phyloP scores from a whole-genome alignment of 1,139 yeast genomes.

The Blastobotrys apis region DNA sequence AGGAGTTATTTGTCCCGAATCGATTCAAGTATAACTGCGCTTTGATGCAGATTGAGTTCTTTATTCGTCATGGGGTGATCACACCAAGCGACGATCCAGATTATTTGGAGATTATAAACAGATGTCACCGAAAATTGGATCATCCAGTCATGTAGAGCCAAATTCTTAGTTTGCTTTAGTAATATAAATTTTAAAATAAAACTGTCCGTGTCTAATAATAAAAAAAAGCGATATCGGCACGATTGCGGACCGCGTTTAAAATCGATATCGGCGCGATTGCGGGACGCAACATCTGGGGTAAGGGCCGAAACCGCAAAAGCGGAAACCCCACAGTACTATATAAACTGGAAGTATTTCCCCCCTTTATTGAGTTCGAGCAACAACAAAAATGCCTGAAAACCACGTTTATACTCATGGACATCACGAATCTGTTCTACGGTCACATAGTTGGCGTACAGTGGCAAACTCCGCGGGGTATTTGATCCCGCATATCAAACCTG shows the following conservation, averaged over 20 bases:
- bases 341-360: no score
- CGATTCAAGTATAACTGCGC: slow-evolving; percentile 91
- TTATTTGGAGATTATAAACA: slow-evolving; percentile 51
- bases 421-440: slow-evolving; percentile 26
- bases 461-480: slow-evolving; percentile 35
- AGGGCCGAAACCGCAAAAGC: no score
- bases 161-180: no score
- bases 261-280: no score
- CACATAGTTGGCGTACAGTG: slow-evolving; percentile 41
- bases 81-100: slow-evolving; percentile 59
- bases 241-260: no score
- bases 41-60: slow-evolving; percentile 70
- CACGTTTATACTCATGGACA: slow-evolving; percentile 27
- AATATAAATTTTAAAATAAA: no score
- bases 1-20: slow-evolving; percentile 40
- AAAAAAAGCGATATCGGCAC: no score
- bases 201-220: no score
- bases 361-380: no score
- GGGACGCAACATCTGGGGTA: no score
- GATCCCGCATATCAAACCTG: slow-evolving; percentile 33
- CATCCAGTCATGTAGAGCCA: slow-evolving; percentile 8
- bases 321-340: no score
- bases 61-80: slow-evolving; percentile 73
- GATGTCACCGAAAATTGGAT: slow-evolving; percentile 57
- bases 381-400: slow-evolving; percentile 6